These are phyloP conservation scores for Conidiobolus incongruus DNA, from an alignment of 371 early-diverging fungal genomes.

Conservation along the genomic window DNA sequence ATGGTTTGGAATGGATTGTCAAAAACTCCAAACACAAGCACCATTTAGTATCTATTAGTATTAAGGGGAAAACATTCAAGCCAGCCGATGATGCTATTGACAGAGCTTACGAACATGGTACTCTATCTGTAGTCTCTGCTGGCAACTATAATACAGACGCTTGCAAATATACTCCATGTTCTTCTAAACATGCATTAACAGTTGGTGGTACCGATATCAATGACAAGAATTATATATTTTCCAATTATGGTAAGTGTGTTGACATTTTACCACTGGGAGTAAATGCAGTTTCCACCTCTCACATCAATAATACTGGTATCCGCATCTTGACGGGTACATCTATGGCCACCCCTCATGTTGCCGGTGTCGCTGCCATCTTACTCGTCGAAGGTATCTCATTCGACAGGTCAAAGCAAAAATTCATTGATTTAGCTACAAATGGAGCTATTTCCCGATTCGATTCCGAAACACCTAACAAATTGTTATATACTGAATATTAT, in stretches of 20 bases:
- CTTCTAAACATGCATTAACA: too few relatives aligned
- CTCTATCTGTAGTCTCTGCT: constrained; percentile 29
- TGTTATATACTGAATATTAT: too few relatives aligned
- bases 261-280: constrained; percentile 56
- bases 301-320: constrained; percentile 34
- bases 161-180: too few relatives aligned
- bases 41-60: constrained; percentile 22
- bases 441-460: too few relatives aligned
- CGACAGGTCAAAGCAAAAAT: too few relatives aligned
- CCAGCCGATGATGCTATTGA: constrained; percentile 15
- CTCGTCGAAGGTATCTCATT: too few relatives aligned
- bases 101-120: constrained; percentile 17
- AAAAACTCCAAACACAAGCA: not conserved
- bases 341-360: constrained; percentile 67
- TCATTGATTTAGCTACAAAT: too few relatives aligned
- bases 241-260: too few relatives aligned
- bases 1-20: too few relatives aligned
- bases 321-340: constrained; percentile 53
- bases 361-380: constrained; percentile 58
- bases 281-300: constrained; percentile 73
- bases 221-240: constrained; percentile 39
- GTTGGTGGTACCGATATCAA: constrained; percentile 33
- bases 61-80: constrained; percentile 22
- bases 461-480: too few relatives aligned
- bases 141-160: too few relatives aligned